Base-by-base conservation (phyloP, 192 early-diverging fungal genomes). In the Coemansia sp. region DNA sequence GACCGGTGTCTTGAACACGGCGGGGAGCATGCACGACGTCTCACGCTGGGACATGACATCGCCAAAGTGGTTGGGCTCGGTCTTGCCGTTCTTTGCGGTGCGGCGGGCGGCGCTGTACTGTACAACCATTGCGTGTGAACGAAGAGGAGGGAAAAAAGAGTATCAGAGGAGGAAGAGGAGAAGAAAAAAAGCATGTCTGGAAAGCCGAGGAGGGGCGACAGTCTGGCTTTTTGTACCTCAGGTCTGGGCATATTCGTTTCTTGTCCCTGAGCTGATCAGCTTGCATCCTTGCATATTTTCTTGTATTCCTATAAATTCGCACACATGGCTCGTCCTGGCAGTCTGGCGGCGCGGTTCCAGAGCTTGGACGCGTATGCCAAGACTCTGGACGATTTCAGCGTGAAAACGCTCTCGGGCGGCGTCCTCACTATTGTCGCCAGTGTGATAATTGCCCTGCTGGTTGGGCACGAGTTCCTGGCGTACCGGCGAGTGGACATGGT, bases 361-460 rank as follows among this genome's bases (percentile, higher is more conserved):
- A 81, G 74, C 56, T 83, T 91, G 62, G 91, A 93, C 56, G 89
- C 85, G n/a, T 99, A 98, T 62, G 95, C 95, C 11, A 99, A 99
- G 67, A 94, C 95, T 2, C 81, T 96, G 18, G 97, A 99, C 58
- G 93, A 99, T 80, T 95, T 98, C 82, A 83, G 86, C 46, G 80
- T 89, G 17, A 88, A 90, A 66, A 95, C 93, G 8, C 79, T 82
- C 34, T 80, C 87, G 11, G 94, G 93, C 36, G 93, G 90, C 12
- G n/a, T 74, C 88, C 90, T 98, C 9, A 97, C 95, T 1, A 73
- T 98, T 9, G 75, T 87, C 34, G 87, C 88, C 44, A 80, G 85
- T 26, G 17, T 89, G 8, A 68, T 95, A 40, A 93, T 97, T 56
- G 57, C 78, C 4, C 53, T 90, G 43, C 82, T 98, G n/a, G 68